Conservation (phyloP, 139 green algal species). For the Chlamydomonas asymmetrica region DNA sequence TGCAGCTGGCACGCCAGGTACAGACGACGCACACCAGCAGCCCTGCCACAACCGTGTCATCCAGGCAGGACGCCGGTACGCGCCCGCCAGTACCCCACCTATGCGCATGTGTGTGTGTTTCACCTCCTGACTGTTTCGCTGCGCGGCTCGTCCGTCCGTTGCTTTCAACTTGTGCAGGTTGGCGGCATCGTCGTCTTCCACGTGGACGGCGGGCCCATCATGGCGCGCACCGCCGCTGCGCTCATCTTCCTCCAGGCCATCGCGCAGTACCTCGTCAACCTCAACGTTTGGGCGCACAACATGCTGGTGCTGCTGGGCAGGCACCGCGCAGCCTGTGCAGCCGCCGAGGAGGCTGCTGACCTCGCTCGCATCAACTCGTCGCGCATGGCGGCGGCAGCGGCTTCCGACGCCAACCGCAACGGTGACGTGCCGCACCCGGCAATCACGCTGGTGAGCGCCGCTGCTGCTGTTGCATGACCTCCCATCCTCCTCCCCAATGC, state of each 20-base stretch:
- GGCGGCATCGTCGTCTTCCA: slow-evolving; percentile 54
- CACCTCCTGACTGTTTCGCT: no score
- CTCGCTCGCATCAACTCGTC: no score
- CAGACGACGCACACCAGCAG: no score
- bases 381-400: no score
- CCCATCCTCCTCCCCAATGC: no score
- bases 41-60: no score
- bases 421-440: background rate
- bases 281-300: slow-evolving; percentile 69
- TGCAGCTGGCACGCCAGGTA: no score
- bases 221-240: slow-evolving; percentile 30
- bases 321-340: background rate
- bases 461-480: background rate
- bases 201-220: slow-evolving; percentile 16
- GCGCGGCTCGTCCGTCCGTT: slow-evolving; percentile 2
- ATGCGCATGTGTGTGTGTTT: no score
- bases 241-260: slow-evolving; percentile 58
- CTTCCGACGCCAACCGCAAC: background rate
- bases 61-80: no score
- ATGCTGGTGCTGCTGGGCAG: slow-evolving; percentile 49
- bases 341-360: no score
- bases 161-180: background rate
- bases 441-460: background rate
- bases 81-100: no score
- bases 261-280: slow-evolving; percentile 64